Conservation (phyloP, 208 protist genomes). For the Naegleria fowleri region DNA sequence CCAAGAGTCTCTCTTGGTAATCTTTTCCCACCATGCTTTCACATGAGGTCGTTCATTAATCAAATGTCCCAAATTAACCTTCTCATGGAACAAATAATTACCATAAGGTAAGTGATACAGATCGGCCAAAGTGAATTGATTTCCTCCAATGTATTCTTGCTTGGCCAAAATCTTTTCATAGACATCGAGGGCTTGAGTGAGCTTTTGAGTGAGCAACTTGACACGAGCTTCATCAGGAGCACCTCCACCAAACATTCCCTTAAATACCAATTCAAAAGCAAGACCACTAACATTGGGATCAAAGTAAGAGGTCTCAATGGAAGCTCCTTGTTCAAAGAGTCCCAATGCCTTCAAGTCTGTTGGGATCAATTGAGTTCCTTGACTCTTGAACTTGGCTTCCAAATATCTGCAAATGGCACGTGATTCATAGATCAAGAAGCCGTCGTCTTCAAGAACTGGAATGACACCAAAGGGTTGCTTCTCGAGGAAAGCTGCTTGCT, state of each 20-base stretch:
- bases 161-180: slow-evolving; percentile 18
- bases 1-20: not conserved
- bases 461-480: slow-evolving; percentile 9
- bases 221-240: not conserved
- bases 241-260: not conserved
- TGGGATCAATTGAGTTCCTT: slow-evolving; percentile 18
- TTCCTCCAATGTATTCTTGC: slow-evolving; percentile 9
- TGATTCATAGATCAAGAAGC: not conserved
- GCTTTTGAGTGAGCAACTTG: not conserved
- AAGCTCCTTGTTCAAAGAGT: slow-evolving; percentile 8
- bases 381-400: not conserved
- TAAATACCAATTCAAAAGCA: not conserved
- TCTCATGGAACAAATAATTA: not conserved
- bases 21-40: slow-evolving; percentile 16
- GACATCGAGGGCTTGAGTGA: not conserved
- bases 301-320: not conserved
- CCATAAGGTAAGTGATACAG: not conserved
- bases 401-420: slow-evolving; percentile 3
- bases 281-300: not conserved
- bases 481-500: not conserved
- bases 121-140: slow-evolving; percentile 13
- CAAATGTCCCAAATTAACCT: not conserved
- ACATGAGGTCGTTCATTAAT: not conserved
- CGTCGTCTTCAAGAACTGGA: not conserved
- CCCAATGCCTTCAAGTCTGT: not conserved